phyloP scores from a whole-genome alignment of 148 eudicot species.

The Camellia sinensis region DNA sequence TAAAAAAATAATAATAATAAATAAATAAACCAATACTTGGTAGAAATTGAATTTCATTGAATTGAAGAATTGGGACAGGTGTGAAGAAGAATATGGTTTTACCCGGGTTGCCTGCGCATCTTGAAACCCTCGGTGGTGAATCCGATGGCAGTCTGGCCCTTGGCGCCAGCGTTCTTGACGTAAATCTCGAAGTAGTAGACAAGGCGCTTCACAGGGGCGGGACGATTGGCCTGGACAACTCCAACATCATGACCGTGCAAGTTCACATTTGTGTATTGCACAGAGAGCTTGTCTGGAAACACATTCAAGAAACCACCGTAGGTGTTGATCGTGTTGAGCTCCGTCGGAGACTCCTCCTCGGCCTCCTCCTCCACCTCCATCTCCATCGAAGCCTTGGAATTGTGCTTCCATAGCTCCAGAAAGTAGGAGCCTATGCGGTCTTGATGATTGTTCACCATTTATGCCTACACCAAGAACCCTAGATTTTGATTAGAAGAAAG shows the following conservation, averaged over 20 bases:
- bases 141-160: conserved; percentile 81
- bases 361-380: conserved; percentile 26
- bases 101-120: conserved; percentile 94
- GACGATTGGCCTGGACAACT: conserved; percentile 64
- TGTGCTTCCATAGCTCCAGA: conserved; percentile 48
- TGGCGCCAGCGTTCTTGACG: conserved; percentile 71
- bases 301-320: conserved; percentile 75
- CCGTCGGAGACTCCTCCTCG: conserved; percentile 49
- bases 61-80: neutral
- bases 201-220: conserved; percentile 68
- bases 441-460: conserved; percentile 41
- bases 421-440: conserved; percentile 58
- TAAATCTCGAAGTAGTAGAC: conserved; percentile 72
- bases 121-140: conserved; percentile 65
- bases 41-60: neutral
- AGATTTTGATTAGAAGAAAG: neutral
- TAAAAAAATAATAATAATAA: too few species aligned
- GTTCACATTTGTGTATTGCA: conserved; percentile 56
- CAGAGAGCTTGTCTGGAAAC: conserved; percentile 71
- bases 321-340: conserved; percentile 72
- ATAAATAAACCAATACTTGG: neutral
- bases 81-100: neutral
- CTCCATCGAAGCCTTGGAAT: conserved; percentile 24
- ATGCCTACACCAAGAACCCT: conserved; percentile 1
- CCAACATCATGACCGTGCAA: conserved; percentile 92